Conservation (phyloP, 2,329 filamentous ascomycete genomes). For the Penicillium sp. region DNA sequence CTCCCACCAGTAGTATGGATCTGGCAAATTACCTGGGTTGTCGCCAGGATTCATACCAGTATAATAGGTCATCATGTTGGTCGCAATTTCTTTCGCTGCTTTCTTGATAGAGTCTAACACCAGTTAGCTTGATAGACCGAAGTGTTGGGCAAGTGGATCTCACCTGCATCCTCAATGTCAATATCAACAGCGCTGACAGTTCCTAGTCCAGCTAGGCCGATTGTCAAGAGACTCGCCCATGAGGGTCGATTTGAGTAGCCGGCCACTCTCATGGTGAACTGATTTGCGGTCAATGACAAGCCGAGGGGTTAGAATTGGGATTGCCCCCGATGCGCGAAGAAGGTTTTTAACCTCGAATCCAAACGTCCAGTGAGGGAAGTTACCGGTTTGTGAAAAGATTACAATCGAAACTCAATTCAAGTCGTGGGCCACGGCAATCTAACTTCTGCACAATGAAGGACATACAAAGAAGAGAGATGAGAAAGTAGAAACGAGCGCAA, state of each 20-base stretch:
- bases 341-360: too few species aligned
- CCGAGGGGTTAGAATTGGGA: too few species aligned
- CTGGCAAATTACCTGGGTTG: slow-evolving; percentile 57
- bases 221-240: slow-evolving; percentile 27
- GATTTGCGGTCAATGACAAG: background rate
- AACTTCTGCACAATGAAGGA: background rate
- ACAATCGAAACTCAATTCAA: background rate
- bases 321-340: background rate
- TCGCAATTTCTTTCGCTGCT: slow-evolving; percentile 53
- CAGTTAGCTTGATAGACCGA: slow-evolving; percentile 1
- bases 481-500: slow-evolving; percentile 7
- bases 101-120: slow-evolving; percentile 53
- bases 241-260: slow-evolving; percentile 19
- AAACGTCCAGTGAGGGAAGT: too few species aligned
- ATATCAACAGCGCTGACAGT: slow-evolving; percentile 26
- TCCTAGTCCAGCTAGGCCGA: slow-evolving; percentile 25
- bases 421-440: background rate
- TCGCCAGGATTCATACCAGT: slow-evolving; percentile 55
- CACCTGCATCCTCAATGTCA: slow-evolving; percentile 26
- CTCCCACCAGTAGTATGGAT: slow-evolving; percentile 57
- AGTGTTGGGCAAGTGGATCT: background rate
- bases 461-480: background rate
- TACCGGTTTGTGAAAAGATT: too few species aligned
- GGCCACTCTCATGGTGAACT: slow-evolving; percentile 23
- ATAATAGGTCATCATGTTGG: slow-evolving; percentile 60